Conservation (phyloP, 202 grass and related monocot genomes). For the Carex arenaria region DNA sequence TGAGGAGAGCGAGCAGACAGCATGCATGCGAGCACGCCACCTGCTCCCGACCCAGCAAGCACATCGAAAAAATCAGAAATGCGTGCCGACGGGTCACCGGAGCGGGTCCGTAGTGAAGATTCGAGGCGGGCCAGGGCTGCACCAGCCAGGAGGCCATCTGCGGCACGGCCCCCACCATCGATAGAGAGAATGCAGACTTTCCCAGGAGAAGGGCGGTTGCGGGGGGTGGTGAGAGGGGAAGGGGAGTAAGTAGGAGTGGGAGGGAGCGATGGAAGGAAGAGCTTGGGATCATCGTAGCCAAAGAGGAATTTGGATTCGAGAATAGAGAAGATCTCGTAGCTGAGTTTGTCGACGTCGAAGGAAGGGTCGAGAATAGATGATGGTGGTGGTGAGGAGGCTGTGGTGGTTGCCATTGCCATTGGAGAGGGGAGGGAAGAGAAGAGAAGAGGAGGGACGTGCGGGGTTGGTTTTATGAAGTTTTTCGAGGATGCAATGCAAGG, state of each 20-base stretch:
- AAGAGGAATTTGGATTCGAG: constrained; percentile 97
- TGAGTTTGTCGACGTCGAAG: constrained; percentile 86
- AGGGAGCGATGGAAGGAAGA: constrained; percentile 28
- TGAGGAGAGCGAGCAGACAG: constrained; percentile 47
- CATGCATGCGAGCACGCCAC: constrained; percentile 82
- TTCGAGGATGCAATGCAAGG: constrained; percentile 5
- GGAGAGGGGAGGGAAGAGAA: constrained; percentile 20
- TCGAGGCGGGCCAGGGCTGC: constrained; percentile 58
- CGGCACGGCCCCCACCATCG: constrained; percentile 60
- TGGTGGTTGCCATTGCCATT: constrained; percentile 22
- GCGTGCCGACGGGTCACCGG: constrained; percentile 40
- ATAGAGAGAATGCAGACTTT: constrained; percentile 83
- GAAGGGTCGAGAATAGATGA: neutral
- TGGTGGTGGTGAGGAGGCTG: constrained; percentile 14
- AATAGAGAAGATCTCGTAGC: constrained; percentile 95
- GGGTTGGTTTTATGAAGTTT: constrained; percentile 13
- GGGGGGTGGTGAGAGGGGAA: constrained; percentile 17
- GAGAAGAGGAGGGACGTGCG: neutral
- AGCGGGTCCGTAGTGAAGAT: constrained; percentile 44
- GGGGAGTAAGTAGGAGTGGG: neutral
- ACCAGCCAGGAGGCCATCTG: constrained; percentile 68
- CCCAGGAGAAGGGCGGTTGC: neutral
- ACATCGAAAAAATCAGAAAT: constrained; percentile 92
- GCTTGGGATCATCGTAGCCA: constrained; percentile 70
- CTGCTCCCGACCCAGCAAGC: constrained; percentile 67